Evolutionary conservation across 306 rosid species (phyloP).

Genomic region (Cucumis melo): DNA sequence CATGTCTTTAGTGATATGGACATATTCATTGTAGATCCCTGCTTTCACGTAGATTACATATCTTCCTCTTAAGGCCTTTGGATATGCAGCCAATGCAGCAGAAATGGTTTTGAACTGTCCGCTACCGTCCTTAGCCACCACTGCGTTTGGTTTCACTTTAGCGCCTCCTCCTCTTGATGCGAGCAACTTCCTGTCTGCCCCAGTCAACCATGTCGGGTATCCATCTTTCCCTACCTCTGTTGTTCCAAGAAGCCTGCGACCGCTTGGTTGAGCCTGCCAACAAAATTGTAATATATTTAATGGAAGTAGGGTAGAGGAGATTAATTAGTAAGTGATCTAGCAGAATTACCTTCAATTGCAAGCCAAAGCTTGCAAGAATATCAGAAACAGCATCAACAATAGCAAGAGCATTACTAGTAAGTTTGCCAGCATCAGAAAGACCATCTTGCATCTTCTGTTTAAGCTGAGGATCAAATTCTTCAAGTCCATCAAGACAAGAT

Average conservation of each 20-base stretch:
- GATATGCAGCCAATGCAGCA: constrained; percentile 36
- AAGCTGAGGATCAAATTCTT: constrained; percentile 5
- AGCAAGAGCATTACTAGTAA: constrained; percentile 43
- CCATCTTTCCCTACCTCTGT: constrained; percentile 17
- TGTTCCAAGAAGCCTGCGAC: constrained; percentile 37
- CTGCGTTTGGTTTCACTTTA: constrained; percentile 8
- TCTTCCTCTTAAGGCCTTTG: constrained; percentile 20
- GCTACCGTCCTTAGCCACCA: constrained; percentile 71
- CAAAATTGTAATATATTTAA: neutral
- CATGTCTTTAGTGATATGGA: constrained; percentile 13
- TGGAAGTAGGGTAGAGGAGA: no score
- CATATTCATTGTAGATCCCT: constrained; percentile 40
- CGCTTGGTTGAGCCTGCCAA: constrained; percentile 11
- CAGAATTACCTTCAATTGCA: constrained; percentile 16
- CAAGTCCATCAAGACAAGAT: constrained; percentile 32
- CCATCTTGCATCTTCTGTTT: constrained; percentile 14
- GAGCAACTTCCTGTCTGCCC: constrained; percentile 40
- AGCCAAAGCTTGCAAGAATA: constrained; percentile 14
- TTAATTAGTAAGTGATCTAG: neutral
- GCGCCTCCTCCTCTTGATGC: neutral
- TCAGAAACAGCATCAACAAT: constrained; percentile 17
- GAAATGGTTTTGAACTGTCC: constrained; percentile 35
- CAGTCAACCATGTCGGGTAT: constrained; percentile 39
- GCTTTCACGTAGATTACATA: constrained; percentile 49
- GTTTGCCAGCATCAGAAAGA: constrained; percentile 1